Conservation (phyloP, 768 basidiomycete genomes). For the Mycena epipterygia region DNA sequence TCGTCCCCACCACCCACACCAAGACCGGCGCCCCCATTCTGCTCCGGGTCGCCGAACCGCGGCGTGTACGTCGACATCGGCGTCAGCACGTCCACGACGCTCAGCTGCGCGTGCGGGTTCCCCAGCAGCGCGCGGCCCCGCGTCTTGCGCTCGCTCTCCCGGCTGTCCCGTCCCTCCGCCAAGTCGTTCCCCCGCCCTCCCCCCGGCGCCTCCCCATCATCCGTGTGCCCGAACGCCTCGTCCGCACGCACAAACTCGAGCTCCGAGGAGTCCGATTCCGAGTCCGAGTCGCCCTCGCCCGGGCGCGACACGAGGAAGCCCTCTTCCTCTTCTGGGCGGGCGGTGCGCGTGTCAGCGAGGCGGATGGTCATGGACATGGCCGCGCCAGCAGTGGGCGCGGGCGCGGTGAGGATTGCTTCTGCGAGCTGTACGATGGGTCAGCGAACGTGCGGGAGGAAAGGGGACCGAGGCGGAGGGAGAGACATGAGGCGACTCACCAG, state of each 20-base stretch:
- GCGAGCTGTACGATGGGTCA: slow-evolving; percentile 66
- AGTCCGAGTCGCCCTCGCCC: slow-evolving; percentile 6
- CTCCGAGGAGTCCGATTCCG: too few species aligned
- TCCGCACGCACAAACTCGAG: too few species aligned
- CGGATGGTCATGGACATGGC: slow-evolving; percentile 55
- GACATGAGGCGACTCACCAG: slow-evolving; percentile 64
- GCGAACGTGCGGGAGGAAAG: neutral
- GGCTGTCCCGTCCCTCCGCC: neutral
- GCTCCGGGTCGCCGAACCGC: too few species aligned
- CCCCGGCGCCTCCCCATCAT: neutral
- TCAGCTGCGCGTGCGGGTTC: slow-evolving; percentile 63
- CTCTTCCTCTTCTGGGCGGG: slow-evolving; percentile 47
- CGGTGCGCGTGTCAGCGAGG: slow-evolving; percentile 60
- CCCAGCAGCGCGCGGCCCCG: slow-evolving; percentile 46
- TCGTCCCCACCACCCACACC: slow-evolving; percentile 44
- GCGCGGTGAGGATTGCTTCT: slow-evolving; percentile 85
- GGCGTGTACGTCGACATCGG: slow-evolving; percentile 27
- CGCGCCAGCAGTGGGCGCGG: slow-evolving; percentile 48
- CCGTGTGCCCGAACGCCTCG: neutral
- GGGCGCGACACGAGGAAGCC: slow-evolving; percentile 30
- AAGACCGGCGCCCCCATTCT: slow-evolving; percentile 4
- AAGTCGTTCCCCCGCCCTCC: neutral
- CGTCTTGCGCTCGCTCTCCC: slow-evolving; percentile 6
- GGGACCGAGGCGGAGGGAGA: neutral
- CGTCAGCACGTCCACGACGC: slow-evolving; percentile 56